A percentile compares a stretch with the other conserved stretches of the same genome.
Conservation (phyloP, 768 basidiomycete genomes). For the Dentipellis sp. region DNA sequence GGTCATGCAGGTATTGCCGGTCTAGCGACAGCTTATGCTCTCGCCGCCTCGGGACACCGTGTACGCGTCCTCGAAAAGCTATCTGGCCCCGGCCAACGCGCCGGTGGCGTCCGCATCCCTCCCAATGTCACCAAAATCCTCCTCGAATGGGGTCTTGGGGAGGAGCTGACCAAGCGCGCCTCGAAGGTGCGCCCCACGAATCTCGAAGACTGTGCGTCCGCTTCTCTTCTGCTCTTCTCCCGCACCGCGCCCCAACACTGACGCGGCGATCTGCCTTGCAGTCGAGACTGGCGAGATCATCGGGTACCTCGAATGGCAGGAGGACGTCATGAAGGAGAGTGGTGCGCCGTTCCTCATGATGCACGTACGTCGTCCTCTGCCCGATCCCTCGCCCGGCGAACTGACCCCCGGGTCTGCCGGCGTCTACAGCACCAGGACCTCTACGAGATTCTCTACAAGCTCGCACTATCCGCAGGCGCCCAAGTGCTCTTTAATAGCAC, state of each 20-base stretch:
- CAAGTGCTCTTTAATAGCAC: constrained; percentile 6
- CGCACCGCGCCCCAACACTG: not conserved
- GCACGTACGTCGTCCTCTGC: constrained; percentile 6
- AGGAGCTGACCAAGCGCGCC: constrained; percentile 6
- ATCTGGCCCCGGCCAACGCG: not conserved
- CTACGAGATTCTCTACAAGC: constrained; percentile 7
- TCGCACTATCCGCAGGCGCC: constrained; percentile 7
- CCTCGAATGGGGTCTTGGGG: constrained; percentile 11
- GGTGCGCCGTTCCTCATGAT: constrained; percentile 11
- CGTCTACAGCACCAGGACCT: constrained; percentile 9
- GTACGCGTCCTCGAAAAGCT: constrained; percentile 11
- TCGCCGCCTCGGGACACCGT: constrained; percentile 11
- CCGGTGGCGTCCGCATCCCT: constrained; percentile 10
- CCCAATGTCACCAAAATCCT: constrained; percentile 11
- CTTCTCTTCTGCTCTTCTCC: not conserved
- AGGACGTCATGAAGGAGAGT: constrained; percentile 9
- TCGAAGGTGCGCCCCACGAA: constrained; percentile 1
- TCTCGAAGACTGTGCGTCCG: constrained; percentile 9
- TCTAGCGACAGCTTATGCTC: constrained; percentile 10
- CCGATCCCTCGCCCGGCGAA: not conserved
- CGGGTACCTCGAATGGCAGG: constrained; percentile 7
- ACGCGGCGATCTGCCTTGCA: not conserved
- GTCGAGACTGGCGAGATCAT: constrained; percentile 11
- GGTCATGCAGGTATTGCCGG: constrained; percentile 10
- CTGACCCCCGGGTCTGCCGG: not conserved